A percentile compares a stretch with the other conserved stretches of the same genome.
phyloP scores from a whole-genome alignment of 352 stramenopile genomes.

The Globisporangium okanoganense region DNA sequence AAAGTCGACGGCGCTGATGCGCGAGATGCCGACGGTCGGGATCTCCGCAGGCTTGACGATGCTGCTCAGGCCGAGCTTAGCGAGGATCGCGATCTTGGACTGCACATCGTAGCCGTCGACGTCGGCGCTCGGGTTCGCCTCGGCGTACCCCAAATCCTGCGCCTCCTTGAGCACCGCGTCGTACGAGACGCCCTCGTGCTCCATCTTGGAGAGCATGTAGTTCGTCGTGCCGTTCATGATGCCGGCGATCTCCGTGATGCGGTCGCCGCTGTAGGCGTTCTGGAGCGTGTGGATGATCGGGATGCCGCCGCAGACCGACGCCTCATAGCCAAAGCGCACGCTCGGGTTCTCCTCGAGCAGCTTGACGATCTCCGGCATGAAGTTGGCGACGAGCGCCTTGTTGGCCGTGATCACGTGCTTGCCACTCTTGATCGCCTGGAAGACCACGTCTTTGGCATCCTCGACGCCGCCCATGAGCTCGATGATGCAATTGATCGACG shows the following conservation, averaged over 20 bases:
- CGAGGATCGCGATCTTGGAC: constrained; percentile 95
- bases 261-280: constrained; percentile 90
- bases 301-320: constrained; percentile 95
- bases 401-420: constrained; percentile 98
- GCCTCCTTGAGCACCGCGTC: constrained; percentile 92
- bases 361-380: constrained; percentile 89
- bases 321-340: constrained; percentile 93
- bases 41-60: constrained; percentile 87
- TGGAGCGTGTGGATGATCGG: constrained; percentile 96
- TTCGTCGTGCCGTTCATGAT: constrained; percentile 99
- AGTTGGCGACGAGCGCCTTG: constrained; percentile 94
- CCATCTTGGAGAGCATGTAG: constrained; percentile 98
- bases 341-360: constrained; percentile 73
- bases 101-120: constrained; percentile 95
- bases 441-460: constrained; percentile 93
- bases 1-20: constrained; percentile 92
- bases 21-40: constrained; percentile 91
- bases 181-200: constrained; percentile 90
- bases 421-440: constrained; percentile 80
- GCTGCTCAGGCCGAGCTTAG: constrained; percentile 92
- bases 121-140: constrained; percentile 94
- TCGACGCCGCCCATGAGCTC: constrained; percentile 95
- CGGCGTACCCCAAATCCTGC: constrained; percentile 90
- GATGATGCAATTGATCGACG: constrained; percentile 94
- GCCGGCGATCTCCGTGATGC: constrained; percentile 91